Conservation (phyloP, 305 asterid species). For the Fraxinus angustifolia region DNA sequence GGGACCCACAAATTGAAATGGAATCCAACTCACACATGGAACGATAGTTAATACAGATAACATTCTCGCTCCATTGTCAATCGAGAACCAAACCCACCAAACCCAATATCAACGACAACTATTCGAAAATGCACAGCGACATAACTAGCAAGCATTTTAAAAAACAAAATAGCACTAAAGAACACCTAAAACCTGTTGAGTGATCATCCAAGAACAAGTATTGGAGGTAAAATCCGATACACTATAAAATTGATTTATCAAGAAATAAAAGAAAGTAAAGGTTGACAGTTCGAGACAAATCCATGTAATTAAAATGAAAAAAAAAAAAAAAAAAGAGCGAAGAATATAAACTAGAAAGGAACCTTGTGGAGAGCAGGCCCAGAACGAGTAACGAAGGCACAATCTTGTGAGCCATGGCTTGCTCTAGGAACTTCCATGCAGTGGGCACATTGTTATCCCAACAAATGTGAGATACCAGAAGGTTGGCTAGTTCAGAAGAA, state of each 20-base stretch:
- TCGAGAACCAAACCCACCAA: not conserved
- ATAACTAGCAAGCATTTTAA: slow-evolving; percentile 11
- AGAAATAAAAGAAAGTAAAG: not conserved
- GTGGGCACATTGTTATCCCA: slow-evolving; percentile 91
- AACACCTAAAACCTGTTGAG: not conserved
- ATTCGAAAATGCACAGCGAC: not conserved
- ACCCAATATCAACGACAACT: not conserved
- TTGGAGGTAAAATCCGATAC: slow-evolving; percentile 6
- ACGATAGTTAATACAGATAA: not conserved
- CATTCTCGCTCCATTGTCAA: not conserved
- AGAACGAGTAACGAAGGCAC: slow-evolving; percentile 79
- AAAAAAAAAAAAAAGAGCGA: not conserved
- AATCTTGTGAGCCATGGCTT: slow-evolving; percentile 69
- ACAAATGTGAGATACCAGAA: slow-evolving; percentile 78
- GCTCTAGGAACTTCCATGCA: slow-evolving; percentile 87
- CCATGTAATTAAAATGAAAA: not conserved
- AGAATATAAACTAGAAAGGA: not conserved
- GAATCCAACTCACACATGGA: not conserved
- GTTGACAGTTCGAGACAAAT: not conserved
- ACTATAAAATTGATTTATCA: not conserved
- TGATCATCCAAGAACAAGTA: not conserved
- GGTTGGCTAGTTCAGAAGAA: slow-evolving; percentile 59
- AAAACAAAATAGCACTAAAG: slow-evolving; percentile 19
- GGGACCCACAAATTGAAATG: not conserved
- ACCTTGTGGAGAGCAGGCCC: slow-evolving; percentile 79